These are phyloP conservation scores for Decorospora gaudefroyi DNA, from an alignment of 2,329 filamentous ascomycete genomes.

Conservation along the genomic window DNA sequence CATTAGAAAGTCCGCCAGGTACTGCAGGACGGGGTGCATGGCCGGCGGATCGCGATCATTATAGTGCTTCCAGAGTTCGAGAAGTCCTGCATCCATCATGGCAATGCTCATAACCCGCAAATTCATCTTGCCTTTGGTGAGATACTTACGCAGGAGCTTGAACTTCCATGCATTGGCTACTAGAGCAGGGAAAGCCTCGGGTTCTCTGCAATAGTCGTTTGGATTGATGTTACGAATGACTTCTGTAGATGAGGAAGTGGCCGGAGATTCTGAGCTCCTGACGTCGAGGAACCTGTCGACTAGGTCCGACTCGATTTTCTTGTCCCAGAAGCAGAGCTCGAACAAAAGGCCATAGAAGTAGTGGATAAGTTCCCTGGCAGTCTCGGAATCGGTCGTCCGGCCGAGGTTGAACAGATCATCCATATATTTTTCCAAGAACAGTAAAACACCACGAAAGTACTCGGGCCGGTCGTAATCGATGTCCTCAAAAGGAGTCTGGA, in stretches of 20 bases:
- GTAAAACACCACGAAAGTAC: constrained; percentile 27
- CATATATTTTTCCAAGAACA: constrained; percentile 38
- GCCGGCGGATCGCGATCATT: constrained; percentile 47
- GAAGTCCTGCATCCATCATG: constrained; percentile 72
- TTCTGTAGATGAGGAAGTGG: constrained; percentile 14
- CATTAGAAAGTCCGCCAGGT: constrained; percentile 71
- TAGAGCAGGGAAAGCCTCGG: constrained; percentile 54
- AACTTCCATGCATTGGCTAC: constrained; percentile 71
- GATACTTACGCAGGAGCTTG: constrained; percentile 68
- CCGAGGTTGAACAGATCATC: constrained; percentile 35
- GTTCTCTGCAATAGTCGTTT: constrained; percentile 28
- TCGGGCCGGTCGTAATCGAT: constrained; percentile 22
- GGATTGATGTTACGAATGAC: neutral
- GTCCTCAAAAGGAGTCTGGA: constrained; percentile 11
- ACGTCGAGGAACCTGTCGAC: constrained; percentile 34
- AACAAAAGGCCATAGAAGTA: constrained; percentile 28
- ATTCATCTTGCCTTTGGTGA: constrained; percentile 88
- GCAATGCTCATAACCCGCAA: constrained; percentile 78
- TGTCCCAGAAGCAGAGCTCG: constrained; percentile 38
- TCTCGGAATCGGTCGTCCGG: constrained; percentile 32
- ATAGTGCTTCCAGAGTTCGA: constrained; percentile 62
- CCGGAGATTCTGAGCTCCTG: constrained; percentile 31
- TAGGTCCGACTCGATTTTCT: constrained; percentile 29
- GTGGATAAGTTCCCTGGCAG: constrained; percentile 34
- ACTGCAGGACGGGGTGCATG: constrained; percentile 63